phyloP scores from a whole-genome alignment of 208 protist genomes.

The Trypanosoma caninum region DNA sequence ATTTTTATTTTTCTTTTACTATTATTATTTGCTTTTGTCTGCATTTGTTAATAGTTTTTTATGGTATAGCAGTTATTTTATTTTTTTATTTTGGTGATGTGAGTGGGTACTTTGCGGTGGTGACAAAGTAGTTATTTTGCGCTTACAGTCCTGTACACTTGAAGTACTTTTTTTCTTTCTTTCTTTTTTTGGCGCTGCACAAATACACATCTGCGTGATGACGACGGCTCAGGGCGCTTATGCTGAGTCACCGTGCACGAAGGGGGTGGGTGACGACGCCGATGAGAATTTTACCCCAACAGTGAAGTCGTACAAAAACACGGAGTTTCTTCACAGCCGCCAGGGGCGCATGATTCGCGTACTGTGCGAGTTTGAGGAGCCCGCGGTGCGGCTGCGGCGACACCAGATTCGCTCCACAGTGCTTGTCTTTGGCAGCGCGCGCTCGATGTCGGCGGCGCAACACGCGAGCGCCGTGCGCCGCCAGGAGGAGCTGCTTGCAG shows the following conservation, averaged over 20 bases:
- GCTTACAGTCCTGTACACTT: too few species aligned
- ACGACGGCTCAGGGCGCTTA: too few species aligned
- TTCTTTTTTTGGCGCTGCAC: too few species aligned
- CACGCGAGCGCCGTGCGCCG: slow-evolving; percentile 42
- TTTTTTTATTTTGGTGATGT: too few species aligned
- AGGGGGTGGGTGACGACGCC: slow-evolving; percentile 54
- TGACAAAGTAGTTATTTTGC: too few species aligned
- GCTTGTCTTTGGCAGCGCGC: slow-evolving; percentile 92
- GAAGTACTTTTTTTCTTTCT: too few species aligned
- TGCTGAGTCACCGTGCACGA: slow-evolving; percentile 76
- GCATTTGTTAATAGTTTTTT: too few species aligned
- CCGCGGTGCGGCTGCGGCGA: slow-evolving; percentile 53
- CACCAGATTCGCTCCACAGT: slow-evolving; percentile 81
- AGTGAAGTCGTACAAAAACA: slow-evolving; percentile 90
- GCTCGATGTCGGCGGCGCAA: slow-evolving; percentile 75
- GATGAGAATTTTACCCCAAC: slow-evolving; percentile 55
- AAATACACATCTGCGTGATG: too few species aligned
- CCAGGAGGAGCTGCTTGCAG: slow-evolving; percentile 25
- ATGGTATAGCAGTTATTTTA: too few species aligned
- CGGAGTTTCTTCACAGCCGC: slow-evolving; percentile 60
- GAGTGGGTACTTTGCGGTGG: too few species aligned
- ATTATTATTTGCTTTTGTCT: too few species aligned
- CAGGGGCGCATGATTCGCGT: slow-evolving; percentile 87
- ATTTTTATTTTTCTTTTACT: too few species aligned
- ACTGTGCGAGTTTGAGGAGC: slow-evolving; percentile 92